A percentile compares a stretch with the other conserved stretches of the same genome.
phyloP scores from a whole-genome alignment of 2,329 filamentous ascomycete species.

The Tolypocladium sp. region DNA sequence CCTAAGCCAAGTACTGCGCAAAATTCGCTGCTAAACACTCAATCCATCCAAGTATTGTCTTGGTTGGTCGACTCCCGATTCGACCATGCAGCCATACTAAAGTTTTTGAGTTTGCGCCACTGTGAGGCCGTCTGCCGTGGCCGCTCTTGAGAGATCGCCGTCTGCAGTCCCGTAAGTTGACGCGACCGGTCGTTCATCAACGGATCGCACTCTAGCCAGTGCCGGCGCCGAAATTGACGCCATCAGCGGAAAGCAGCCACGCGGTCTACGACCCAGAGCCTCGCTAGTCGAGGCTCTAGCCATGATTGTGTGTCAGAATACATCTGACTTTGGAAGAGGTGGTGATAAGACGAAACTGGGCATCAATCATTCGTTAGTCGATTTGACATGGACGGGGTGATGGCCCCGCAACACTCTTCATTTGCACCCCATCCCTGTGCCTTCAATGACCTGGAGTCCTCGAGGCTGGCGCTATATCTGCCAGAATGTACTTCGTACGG shows the following conservation, averaged over 20 bases:
- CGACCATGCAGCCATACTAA: background rate
- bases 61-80: background rate
- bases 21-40: background rate
- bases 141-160: background rate
- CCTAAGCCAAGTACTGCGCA: background rate
- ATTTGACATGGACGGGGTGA: background rate
- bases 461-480: background rate
- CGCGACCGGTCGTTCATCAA: background rate
- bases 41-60: background rate
- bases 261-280: background rate
- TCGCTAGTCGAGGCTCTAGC: background rate
- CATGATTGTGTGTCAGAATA: background rate
- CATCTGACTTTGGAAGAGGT: background rate
- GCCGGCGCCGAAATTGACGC: background rate
- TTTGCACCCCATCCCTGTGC: background rate
- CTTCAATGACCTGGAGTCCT: background rate
- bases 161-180: background rate
- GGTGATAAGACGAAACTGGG: background rate
- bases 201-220: background rate
- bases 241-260: background rate
- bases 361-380: background rate
- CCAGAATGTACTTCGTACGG: background rate
- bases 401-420: background rate
- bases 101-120: background rate
- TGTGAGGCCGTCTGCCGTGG: background rate